A percentile compares a stretch with the other conserved stretches of the same genome.
These are phyloP conservation scores for Hortaea sp. DNA, from an alignment of 2,329 filamentous ascomycete genomes.

Conservation along the genomic window DNA sequence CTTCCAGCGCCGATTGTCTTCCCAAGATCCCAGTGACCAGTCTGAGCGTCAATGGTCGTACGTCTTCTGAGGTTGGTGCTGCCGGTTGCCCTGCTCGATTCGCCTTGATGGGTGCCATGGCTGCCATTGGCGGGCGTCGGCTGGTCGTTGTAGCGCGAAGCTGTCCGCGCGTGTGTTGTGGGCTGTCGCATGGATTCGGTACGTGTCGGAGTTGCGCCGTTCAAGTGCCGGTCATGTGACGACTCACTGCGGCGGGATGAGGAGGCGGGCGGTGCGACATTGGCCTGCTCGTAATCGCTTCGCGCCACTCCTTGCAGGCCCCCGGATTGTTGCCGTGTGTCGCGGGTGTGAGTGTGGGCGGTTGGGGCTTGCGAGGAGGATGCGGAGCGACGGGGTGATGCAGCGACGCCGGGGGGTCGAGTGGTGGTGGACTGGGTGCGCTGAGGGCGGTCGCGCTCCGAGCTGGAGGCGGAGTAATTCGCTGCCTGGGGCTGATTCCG, in stretches of 20 bases:
- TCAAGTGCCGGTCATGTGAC: slow-evolving; percentile 41
- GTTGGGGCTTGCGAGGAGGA: slow-evolving; percentile 23
- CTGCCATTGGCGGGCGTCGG: slow-evolving; percentile 20
- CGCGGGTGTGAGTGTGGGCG: slow-evolving; percentile 21
- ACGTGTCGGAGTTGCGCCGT: slow-evolving; percentile 28
- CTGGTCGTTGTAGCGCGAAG: slow-evolving; percentile 35
- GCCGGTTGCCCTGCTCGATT: slow-evolving; percentile 16
- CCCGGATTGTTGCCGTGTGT: slow-evolving; percentile 29
- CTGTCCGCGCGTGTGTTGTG: slow-evolving; percentile 27
- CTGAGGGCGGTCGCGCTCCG: slow-evolving; percentile 36
- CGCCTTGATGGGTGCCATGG: slow-evolving; percentile 13
- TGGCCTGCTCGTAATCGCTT: slow-evolving; percentile 64
- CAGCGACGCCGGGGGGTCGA: slow-evolving; percentile 20
- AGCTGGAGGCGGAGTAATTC: slow-evolving; percentile 32
- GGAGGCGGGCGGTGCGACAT: slow-evolving; percentile 46
- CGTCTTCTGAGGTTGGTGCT: slow-evolving; percentile 39
- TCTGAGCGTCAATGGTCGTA: slow-evolving; percentile 81
- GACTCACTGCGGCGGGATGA: slow-evolving; percentile 52
- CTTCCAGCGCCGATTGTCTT: slow-evolving; percentile 96
- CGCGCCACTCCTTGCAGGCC: slow-evolving; percentile 47
- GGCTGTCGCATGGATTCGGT: slow-evolving; percentile 42
- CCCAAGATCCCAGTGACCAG: slow-evolving; percentile 87
- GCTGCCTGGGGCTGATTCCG: slow-evolving; percentile 29
- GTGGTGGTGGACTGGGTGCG: slow-evolving; percentile 26
- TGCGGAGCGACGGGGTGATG: slow-evolving; percentile 26